Base-by-base conservation (phyloP, 192 early-diverging fungal species). In the Chytriomyces confervae region DNA sequence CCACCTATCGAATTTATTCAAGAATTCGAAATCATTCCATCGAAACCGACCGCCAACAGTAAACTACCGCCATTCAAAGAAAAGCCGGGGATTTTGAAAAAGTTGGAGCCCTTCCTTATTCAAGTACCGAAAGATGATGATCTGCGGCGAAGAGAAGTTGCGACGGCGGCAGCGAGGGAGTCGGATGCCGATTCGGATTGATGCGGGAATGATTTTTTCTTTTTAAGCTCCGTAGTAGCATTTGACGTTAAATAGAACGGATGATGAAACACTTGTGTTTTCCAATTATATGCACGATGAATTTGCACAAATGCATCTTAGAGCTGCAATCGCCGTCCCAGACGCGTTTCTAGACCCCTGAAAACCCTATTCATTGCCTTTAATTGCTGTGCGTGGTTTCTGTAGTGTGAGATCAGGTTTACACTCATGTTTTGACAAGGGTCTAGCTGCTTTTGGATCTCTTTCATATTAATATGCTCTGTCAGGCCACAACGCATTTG, bases 401-500 rank as follows among this genome's bases (percentile, higher is more conserved):
- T 4, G 4, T 36, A 4, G 36, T 36, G 1, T 36, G 36, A 2
- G 4, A 36, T 36, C 36, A 36, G 36, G 4, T 36, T 36, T 36
- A 36, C 29, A 36, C 0, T 36, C 29, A 36, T 36, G 29, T 36
- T 36, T 36, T 36, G 29, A 36, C 1, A 36, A 36, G 4, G 36
- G 36, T 36, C 36, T 36, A 2, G 36, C 36, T 36, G 36, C 1
- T 36, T 36, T 36, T 36, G 36, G 36, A 36, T 36, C 0, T 2
- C 1, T 2, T 7, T 7, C 1, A 9, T 71, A 10, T 60, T 50
- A n/a, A 36, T 36, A 13, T 10, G 7, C 5, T 20, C 43, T 23
- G 23, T 20, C 18, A 62, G 75, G 1, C 53, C 13, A 23, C 11
- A 50, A 91, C 73, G 78, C 83, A 68, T 94, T 99, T 86, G 91